phyloP scores from a whole-genome alignment of 805 yeast species.

The Starmerella bacillaris region DNA sequence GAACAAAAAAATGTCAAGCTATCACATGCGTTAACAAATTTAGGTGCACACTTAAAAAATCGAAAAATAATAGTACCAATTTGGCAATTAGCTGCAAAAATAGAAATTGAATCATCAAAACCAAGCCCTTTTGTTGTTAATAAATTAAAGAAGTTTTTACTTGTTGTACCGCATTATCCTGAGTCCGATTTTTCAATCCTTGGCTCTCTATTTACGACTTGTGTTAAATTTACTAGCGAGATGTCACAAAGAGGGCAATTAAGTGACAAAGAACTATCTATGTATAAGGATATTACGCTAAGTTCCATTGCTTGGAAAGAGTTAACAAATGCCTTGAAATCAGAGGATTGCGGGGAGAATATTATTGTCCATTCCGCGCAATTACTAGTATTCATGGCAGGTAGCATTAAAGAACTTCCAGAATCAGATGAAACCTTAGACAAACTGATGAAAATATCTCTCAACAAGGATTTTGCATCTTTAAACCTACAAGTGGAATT shows the following conservation, averaged over 20 bases:
- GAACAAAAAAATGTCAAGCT: background rate
- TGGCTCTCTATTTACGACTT: background rate
- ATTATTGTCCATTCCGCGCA: too few species aligned
- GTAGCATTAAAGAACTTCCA: background rate
- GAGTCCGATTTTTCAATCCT: background rate
- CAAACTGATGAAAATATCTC: background rate
- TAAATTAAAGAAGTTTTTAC: slow-evolving; percentile 2
- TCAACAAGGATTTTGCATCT: background rate
- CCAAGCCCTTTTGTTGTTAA: slow-evolving; percentile 3
- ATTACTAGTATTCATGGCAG: background rate
- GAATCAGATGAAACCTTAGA: background rate
- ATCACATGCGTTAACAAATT: slow-evolving; percentile 2
- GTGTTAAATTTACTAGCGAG: background rate
- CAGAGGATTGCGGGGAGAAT: too few species aligned
- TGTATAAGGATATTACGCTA: background rate
- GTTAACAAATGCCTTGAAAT: background rate
- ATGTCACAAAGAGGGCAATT: background rate
- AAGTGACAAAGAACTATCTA: background rate
- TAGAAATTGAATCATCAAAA: slow-evolving; percentile 1
- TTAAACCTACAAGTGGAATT: background rate
- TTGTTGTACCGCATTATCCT: slow-evolving; percentile 1
- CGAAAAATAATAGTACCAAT: slow-evolving; percentile 1
- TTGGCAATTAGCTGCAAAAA: slow-evolving; percentile 3
- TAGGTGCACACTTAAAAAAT: slow-evolving; percentile 2
- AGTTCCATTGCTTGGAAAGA: background rate